phyloP scores from a whole-genome alignment of 805 yeast species.

The Candida corydali region DNA sequence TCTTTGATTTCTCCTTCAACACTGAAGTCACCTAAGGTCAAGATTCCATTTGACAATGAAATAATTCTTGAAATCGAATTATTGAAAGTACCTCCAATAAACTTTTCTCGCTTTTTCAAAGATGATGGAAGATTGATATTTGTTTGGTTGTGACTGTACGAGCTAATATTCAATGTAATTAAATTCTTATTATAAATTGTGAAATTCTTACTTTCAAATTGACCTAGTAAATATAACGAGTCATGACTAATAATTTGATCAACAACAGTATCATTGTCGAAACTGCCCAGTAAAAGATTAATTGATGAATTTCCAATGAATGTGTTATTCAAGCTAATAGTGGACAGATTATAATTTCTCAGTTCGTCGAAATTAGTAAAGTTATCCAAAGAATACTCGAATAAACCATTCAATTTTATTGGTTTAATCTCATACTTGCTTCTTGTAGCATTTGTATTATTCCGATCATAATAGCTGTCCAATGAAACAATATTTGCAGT shows the following conservation, averaged over 20 bases:
- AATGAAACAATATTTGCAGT: conserved; percentile 46
- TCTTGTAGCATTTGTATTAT: conserved; percentile 24
- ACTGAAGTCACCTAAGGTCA: conserved; percentile 29
- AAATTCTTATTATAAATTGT: conserved; percentile 25
- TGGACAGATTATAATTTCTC: conserved; percentile 20
- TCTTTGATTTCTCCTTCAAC: conserved; percentile 24
- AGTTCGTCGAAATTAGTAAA: conserved; percentile 40
- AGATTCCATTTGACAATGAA: conserved; percentile 16
- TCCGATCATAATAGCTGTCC: conserved; percentile 33
- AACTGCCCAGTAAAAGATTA: conserved; percentile 29
- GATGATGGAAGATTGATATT: conserved; percentile 10
- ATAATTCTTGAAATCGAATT: conserved; percentile 21
- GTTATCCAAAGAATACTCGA: conserved; percentile 75
- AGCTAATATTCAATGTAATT: conserved; percentile 21
- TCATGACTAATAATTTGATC: conserved; percentile 24
- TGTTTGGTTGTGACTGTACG: conserved; percentile 32
- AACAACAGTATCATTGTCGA: conserved; percentile 31
- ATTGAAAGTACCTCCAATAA: conserved; percentile 31
- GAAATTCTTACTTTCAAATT: conserved; percentile 34
- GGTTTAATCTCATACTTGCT: conserved; percentile 14
- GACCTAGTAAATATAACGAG: conserved; percentile 45
- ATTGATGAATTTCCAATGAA: conserved; percentile 40
- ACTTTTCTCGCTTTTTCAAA: conserved; percentile 16
- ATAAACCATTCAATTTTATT: conserved; percentile 64
- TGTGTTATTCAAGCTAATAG: conserved; percentile 26